phyloP scores from a whole-genome alignment of 345 rosid species.

The Citrus sp. region DNA sequence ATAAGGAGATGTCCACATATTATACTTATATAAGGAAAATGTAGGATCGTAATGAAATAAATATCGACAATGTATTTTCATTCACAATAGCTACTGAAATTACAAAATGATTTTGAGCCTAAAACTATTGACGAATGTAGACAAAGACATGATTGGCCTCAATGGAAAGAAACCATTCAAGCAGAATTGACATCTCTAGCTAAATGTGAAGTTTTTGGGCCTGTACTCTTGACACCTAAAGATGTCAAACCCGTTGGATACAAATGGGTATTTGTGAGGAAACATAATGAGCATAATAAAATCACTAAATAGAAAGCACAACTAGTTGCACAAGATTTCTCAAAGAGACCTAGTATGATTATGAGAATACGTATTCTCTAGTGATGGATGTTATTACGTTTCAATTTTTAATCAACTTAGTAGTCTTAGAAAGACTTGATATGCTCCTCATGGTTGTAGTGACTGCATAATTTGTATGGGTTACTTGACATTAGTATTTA shows the following conservation, averaged over 20 bases:
- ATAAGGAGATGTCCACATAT: background rate
- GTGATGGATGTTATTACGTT: background rate
- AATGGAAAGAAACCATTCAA: background rate
- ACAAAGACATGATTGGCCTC: background rate
- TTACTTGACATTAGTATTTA: no score
- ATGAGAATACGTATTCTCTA: background rate
- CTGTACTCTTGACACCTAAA: background rate
- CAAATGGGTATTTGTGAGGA: background rate
- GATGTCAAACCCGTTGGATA: background rate
- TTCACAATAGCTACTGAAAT: background rate
- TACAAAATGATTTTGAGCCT: no score
- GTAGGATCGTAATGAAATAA: background rate
- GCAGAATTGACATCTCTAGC: background rate
- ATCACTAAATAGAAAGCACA: background rate
- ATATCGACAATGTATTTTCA: background rate
- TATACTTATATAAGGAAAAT: background rate
- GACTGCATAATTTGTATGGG: no score
- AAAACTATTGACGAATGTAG: no score
- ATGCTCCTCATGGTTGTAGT: no score
- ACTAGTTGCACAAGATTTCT: background rate
- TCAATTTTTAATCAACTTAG: no score
- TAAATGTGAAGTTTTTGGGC: background rate
- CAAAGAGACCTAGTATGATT: background rate
- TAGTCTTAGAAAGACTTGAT: no score
- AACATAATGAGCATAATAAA: background rate